A percentile compares a stretch with the other conserved stretches of the same genome.
phyloP scores from a whole-genome alignment of 345 rosid genomes.

The Corchorus capsularis region DNA sequence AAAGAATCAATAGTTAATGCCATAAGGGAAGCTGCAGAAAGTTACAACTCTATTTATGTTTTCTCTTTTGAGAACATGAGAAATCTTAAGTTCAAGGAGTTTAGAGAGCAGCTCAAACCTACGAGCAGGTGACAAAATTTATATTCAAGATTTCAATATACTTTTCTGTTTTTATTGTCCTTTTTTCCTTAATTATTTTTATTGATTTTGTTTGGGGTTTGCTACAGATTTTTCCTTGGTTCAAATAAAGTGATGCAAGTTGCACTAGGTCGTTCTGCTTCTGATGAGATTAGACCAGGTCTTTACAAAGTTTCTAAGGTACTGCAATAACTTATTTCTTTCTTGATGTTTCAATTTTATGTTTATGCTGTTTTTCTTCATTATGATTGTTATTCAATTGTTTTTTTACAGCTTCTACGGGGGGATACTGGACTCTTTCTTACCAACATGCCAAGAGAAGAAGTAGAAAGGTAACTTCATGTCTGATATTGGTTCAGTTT shows the following conservation, averaged over 20 bases:
- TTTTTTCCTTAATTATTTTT: not conserved
- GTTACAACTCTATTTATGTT: conserved; percentile 59
- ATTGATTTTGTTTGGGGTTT: not conserved
- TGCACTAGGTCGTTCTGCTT: conserved; percentile 84
- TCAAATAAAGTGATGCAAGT: conserved; percentile 98
- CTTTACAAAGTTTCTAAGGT: conserved; percentile 84
- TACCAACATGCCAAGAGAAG: conserved; percentile 80
- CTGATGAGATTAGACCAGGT: conserved; percentile 83
- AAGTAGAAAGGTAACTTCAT: conserved; percentile 74
- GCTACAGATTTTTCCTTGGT: conserved; percentile 81
- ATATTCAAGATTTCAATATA: not conserved
- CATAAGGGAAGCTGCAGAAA: conserved; percentile 76
- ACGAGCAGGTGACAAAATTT: conserved; percentile 55
- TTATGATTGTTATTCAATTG: conserved; percentile 6
- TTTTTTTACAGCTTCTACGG: conserved; percentile 53
- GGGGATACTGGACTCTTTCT: conserved; percentile 85
- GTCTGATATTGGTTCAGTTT: not conserved
- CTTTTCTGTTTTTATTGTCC: not conserved
- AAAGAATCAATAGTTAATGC: conserved; percentile 66
- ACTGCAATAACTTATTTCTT: not conserved
- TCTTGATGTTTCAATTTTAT: not conserved
- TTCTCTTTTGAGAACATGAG: conserved; percentile 96
- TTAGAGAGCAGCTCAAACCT: conserved; percentile 78
- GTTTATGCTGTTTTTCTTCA: not conserved
- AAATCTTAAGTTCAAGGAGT: conserved; percentile 91